Percentiles rank a stretch among this genome's conserved stretches.
phyloP scores from a whole-genome alignment of 1,284 basidiomycete genomes.

The Xerocomus nothofagi region DNA sequence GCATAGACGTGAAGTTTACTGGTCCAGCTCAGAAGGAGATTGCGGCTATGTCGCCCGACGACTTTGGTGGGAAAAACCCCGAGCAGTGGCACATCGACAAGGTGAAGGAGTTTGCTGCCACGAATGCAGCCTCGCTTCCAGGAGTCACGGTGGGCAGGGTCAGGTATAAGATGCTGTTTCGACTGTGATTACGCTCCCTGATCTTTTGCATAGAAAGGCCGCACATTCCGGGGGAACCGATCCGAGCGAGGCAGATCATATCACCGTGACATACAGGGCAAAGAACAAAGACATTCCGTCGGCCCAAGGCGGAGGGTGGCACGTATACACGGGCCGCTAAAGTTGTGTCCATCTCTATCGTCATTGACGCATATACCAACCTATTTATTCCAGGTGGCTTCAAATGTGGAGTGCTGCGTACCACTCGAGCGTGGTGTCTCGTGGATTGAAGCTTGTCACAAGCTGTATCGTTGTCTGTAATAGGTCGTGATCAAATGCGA shows the following conservation, averaged over 20 bases:
- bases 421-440: not conserved
- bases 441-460: not conserved
- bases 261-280: not conserved
- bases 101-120: not conserved
- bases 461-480: not conserved
- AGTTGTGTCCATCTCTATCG: not conserved
- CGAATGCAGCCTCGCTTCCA: not conserved
- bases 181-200: not conserved
- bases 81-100: not conserved
- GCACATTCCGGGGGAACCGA: not conserved
- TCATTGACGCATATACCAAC: not conserved
- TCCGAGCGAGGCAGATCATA: not conserved
- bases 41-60: rapidly evolving
- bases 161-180: not conserved
- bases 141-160: not conserved
- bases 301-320: not conserved
- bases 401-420: not conserved
- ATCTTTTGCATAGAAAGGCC: not conserved
- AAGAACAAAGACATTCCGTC: not conserved
- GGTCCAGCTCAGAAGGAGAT: not conserved
- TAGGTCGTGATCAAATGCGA: no score
- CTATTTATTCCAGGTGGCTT: not conserved
- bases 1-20: not conserved
- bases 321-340: not conserved
- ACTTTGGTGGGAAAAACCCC: not conserved